Evolutionary conservation across 352 stramenopile species (phyloP), one percentile per base, ranked within the genome.

Genomic region (Pythium guiyangense): DNA sequence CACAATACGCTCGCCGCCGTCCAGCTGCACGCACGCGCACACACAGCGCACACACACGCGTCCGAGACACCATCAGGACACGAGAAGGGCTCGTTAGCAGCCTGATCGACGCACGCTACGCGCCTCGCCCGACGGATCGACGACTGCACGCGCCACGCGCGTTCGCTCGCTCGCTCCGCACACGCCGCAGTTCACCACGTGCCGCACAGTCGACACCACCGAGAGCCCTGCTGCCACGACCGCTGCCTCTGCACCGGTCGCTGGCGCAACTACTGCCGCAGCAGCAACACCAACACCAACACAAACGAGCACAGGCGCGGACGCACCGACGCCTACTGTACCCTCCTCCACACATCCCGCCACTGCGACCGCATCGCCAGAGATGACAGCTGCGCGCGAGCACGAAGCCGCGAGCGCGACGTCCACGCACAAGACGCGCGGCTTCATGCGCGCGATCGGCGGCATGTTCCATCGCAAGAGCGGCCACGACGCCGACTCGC

Each of bases 401-500:
- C 44, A 46, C 25, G 46, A 55, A 9, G 48, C 43, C 55, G 40
- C 42, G 27, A 22, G 29, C 18, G 56, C 53, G 51, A 46, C 42
- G 11, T 12, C 42, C 3, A 26, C 57, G 25, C 25, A 63, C 60
- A 83, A 77, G 56, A 69, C 68, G 43, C 64, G 69, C 49, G 66
- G 66, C 48, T 64, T 86, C 20, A 74, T 86, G 47, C 71, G 70
- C 22, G 73, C 71, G 15, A 67, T 86, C 52, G 75, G 75, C 47
- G 64, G 69, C 25, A 48, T 86, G 20, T 81, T 84, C 55, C 69
- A 75, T 50, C 75, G 71, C 44, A 52, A 53, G 54, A 75, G 57
- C 31, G 35, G 22, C 8, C 47, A 40, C 39, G 65, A 67, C 34
- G 57, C 54, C 20, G 58, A 58, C 42, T 52, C 49, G 18, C 57